A percentile compares a stretch with the other conserved stretches of the same genome.
Evolutionary conservation across 345 rosid species (phyloP).

Genomic region (Hibiscus trionum): DNA sequence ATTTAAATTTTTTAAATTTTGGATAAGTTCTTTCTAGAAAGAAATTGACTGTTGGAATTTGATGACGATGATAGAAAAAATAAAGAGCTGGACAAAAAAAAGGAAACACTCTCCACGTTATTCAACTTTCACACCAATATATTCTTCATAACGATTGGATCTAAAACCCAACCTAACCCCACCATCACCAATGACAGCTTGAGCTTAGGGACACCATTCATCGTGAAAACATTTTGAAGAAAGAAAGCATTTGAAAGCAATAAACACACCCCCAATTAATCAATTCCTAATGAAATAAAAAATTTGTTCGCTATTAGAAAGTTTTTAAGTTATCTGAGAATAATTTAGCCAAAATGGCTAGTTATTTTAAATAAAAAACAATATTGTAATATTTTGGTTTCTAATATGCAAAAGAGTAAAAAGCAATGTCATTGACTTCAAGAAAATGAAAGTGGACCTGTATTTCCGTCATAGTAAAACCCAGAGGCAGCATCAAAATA

Average conservation of each 20-base stretch:
- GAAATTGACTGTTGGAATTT: neutral
- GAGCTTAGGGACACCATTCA: neutral
- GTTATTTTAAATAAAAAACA: neutral
- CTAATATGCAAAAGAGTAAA: neutral
- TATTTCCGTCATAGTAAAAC: slow-evolving; percentile 90
- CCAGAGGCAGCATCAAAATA: slow-evolving; percentile 98
- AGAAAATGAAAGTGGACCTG: slow-evolving; percentile 45
- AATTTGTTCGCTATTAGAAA: neutral
- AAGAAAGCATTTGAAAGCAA: neutral
- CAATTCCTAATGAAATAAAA: neutral
- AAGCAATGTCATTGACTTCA: neutral
- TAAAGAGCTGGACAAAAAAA: neutral
- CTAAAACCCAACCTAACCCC: neutral
- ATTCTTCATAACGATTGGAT: neutral
- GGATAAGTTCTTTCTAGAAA: neutral
- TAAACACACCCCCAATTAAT: neutral
- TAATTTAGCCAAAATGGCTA: neutral
- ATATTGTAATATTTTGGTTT: neutral
- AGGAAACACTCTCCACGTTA: neutral
- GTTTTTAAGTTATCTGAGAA: neutral
- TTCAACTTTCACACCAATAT: neutral
- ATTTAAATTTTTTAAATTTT: too few relatives aligned
- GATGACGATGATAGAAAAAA: neutral
- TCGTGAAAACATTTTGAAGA: neutral
- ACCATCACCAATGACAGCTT: neutral